These are phyloP conservation scores for Colletotrichum limetticola DNA, from an alignment of 2,329 filamentous ascomycete genomes.

Conservation along the genomic window DNA sequence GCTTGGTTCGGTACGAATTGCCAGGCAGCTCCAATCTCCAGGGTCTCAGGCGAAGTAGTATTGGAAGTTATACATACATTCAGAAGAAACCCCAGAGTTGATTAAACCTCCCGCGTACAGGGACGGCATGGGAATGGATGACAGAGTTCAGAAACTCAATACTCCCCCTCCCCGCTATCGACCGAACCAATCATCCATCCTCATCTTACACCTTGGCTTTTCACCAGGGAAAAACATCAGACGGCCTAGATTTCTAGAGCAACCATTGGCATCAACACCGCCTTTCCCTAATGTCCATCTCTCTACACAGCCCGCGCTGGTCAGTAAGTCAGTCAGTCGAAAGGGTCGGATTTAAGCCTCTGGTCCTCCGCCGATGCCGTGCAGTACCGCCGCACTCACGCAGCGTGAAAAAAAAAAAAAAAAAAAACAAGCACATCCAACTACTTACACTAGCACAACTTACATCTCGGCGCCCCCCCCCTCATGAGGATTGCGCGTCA, in stretches of 20 bases:
- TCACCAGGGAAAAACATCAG: slow-evolving; percentile 15
- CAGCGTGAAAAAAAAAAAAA: background rate
- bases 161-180: background rate
- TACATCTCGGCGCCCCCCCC: slow-evolving; percentile 2
- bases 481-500: slow-evolving; percentile 24
- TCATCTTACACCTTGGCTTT: slow-evolving; percentile 1
- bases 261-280: slow-evolving; percentile 1
- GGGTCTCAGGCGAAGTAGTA: background rate
- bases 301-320: slow-evolving; percentile 20
- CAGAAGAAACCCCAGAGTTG: background rate
- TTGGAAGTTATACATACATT: background rate
- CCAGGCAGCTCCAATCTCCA: background rate
- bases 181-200: slow-evolving; percentile 14
- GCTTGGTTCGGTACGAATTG: background rate
- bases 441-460: background rate
- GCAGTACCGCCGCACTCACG: too few relatives aligned
- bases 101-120: background rate
- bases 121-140: slow-evolving; percentile 1
- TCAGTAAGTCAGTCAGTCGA: background rate
- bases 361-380: slow-evolving; percentile 1
- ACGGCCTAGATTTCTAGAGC: slow-evolving; percentile 20
- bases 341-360: slow-evolving; percentile 7
- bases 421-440: background rate
- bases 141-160: background rate
- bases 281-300: background rate